Evolutionary conservation across 148 eudicot genomes (phyloP).

Genomic region (Suaeda aralocaspica): DNA sequence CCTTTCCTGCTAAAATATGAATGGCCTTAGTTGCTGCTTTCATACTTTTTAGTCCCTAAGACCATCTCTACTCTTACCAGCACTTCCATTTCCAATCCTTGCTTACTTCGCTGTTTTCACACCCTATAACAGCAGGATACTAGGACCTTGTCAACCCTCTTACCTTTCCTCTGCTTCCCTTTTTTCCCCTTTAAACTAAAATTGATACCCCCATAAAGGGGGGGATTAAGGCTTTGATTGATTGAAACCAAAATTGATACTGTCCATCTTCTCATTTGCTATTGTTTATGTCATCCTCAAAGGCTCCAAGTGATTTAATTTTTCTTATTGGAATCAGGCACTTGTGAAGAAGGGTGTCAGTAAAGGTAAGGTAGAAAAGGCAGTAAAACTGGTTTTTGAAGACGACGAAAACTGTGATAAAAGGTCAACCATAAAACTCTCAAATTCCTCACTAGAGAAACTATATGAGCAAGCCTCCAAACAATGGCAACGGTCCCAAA

Average conservation of each 20-base stretch:
- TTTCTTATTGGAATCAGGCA: conserved; percentile 45
- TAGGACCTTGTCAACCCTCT: neutral
- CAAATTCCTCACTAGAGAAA: conserved; percentile 49
- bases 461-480: conserved; percentile 62
- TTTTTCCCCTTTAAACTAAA: no score
- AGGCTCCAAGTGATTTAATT: no score
- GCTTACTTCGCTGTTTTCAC: neutral
- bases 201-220: no score
- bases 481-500: conserved; percentile 62
- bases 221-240: no score
- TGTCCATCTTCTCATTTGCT: neutral
- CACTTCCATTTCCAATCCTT: neutral
- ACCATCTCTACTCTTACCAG: neutral
- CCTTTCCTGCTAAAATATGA: neutral
- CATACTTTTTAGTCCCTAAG: neutral
- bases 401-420: conserved; percentile 44
- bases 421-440: conserved; percentile 42
- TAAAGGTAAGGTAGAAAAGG: conserved; percentile 51
- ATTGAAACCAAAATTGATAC: neutral
- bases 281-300: neutral
- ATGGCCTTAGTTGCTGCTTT: neutral
- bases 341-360: conserved; percentile 65
- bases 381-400: conserved; percentile 65
- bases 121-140: neutral
- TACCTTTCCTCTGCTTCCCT: no score